Conservation (phyloP, 805 yeast species). For the Cyberlindnera bimundalis region DNA sequence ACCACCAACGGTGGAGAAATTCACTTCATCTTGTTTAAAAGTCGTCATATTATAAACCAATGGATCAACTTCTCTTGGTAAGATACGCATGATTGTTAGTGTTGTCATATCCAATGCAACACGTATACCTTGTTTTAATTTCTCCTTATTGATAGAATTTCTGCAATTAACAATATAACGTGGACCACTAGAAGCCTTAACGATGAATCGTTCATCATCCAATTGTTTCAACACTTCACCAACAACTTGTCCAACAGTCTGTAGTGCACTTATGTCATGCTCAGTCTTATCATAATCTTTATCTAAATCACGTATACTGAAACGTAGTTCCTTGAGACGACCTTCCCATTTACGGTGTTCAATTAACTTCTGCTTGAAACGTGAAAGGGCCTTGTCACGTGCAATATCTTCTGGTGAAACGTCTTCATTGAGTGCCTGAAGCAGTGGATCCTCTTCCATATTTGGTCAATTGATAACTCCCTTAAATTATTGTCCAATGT, state of each 20-base stretch:
- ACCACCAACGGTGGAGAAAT: constrained; percentile 96
- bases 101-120: constrained; percentile 98
- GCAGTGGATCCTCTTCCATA: constrained; percentile 71
- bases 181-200: constrained; percentile 96
- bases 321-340: constrained; percentile 76
- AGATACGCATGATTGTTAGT: constrained; percentile 91
- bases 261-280: constrained; percentile 94
- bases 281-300: constrained; percentile 89
- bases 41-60: constrained; percentile 97
- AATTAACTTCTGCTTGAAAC: constrained; percentile 77
- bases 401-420: constrained; percentile 53
- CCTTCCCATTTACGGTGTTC: constrained; percentile 97
- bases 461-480: neutral
- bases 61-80: constrained; percentile 98
- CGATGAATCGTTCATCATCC: constrained; percentile 92
- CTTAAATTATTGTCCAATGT: too few species aligned
- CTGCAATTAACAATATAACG: constrained; percentile 97
- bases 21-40: constrained; percentile 95
- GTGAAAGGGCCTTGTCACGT: constrained; percentile 71
- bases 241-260: constrained; percentile 93
- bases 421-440: constrained; percentile 50
- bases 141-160: constrained; percentile 80
- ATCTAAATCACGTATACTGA: constrained; percentile 79
- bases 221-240: constrained; percentile 96
- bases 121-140: constrained; percentile 87